Evolutionary conservation across 148 eudicot species (phyloP).

Genomic region (Cornus controversa): DNA sequence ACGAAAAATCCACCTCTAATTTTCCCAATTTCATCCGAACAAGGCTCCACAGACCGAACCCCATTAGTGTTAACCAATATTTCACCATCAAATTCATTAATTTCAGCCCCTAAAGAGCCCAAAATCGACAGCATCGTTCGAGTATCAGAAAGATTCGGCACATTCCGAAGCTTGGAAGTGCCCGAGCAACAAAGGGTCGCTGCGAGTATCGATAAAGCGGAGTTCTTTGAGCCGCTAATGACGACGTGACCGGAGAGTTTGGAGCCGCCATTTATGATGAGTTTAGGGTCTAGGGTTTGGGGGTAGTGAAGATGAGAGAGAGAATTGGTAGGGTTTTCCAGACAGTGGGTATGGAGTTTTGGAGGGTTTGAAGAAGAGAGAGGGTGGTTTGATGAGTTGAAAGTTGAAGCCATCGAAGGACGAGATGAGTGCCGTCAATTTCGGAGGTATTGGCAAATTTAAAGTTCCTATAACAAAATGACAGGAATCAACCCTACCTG

Average conservation of each 20-base stretch:
- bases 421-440: not conserved
- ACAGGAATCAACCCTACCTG: no score
- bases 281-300: slow-evolving; percentile 7
- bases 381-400: not conserved
- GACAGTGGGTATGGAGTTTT: not conserved
- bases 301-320: not conserved
- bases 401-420: not conserved
- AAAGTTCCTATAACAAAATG: no score
- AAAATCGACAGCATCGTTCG: slow-evolving; percentile 12
- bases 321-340: not conserved
- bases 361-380: not conserved
- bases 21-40: slow-evolving; percentile 2
- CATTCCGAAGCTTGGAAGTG: not conserved
- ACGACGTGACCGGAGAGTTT: slow-evolving; percentile 25
- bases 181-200: slow-evolving; percentile 22
- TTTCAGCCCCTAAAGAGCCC: slow-evolving; percentile 14
- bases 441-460: not conserved
- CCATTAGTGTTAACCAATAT: not conserved
- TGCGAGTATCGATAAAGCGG: slow-evolving; percentile 14
- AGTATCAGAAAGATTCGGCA: slow-evolving; percentile 12
- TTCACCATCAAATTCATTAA: not conserved
- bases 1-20: slow-evolving; percentile 28
- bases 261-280: slow-evolving; percentile 15
- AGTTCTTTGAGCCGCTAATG: slow-evolving; percentile 30
- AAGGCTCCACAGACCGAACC: slow-evolving; percentile 10